Evolutionary conservation across 805 yeast genomes (phyloP), one percentile per base, ranked within the genome.

Genomic region (Candida easanensis): DNA sequence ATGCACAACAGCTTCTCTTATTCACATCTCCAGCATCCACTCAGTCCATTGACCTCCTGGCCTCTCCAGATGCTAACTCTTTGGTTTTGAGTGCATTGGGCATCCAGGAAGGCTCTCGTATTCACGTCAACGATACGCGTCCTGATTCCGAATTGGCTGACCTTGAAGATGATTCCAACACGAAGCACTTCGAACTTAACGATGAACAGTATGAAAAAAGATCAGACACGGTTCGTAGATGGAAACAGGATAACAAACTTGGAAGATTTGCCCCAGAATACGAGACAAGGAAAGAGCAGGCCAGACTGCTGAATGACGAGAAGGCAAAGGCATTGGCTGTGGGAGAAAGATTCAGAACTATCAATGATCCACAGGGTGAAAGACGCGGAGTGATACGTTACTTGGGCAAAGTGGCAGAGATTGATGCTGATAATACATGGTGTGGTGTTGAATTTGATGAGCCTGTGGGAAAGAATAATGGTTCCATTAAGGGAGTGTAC

Each of bases 401-500:
- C 55, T 66, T 89, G 13, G 98, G 98, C 2, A 64, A 63, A 31
- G 78, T 91, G 1, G 70, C 77, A 0, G 79, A 74, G 31, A 75
- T 89, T 38, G 81, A 79, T 37, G 59, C 14, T 51, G 20, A 73
- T 70, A 74, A 68, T 16, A 51, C 64, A 1, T 91, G 97, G 97
- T 74, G 86, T 23, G 98, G 97, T 0, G 76, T 91, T 4, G 86
- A 82, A 53, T 80, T 89, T 42, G 93, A 86, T 53, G 88, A 85
- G 52, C 91, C 97, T 0, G 74, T 76, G 7, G 98, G 98, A 5
- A 88, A 84, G 61, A 88, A 90, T 56, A 79, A 88, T 57, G 98
- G 98, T 0, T 64, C 78, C 17, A 66, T 88, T 31, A 77, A 79
- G 27, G 89, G 87, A 0, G 59, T 52, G 1, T 55, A 70, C 27